Percentiles rank a stretch among this genome's conserved stretches.
Conservation (phyloP, 2,329 filamentous ascomycete genomes). For the Penicillium brasilianum region DNA sequence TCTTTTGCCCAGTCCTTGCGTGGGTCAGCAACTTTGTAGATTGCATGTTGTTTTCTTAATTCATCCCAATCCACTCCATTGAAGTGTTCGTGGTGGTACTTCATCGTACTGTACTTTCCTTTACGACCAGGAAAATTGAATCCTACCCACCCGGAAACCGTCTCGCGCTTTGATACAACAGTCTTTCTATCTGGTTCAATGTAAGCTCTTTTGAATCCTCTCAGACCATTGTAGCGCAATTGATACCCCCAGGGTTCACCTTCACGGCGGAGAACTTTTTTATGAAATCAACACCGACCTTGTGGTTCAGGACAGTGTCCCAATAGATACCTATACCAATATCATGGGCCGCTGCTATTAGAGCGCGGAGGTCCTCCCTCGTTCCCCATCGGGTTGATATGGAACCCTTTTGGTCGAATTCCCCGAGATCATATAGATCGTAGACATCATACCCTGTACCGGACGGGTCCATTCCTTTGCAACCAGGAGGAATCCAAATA, state of each 20-base stretch:
- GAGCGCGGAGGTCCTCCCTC: constrained; percentile 60
- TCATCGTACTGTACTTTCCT: constrained; percentile 63
- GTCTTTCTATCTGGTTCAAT: constrained; percentile 51
- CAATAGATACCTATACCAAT: constrained; percentile 65
- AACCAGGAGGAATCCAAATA: constrained; percentile 73
- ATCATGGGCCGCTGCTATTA: constrained; percentile 58
- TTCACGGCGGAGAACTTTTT: constrained; percentile 68
- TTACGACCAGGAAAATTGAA: constrained; percentile 69
- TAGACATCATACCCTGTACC: constrained; percentile 74
- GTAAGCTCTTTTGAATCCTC: not conserved
- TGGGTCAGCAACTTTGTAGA: constrained; percentile 68
- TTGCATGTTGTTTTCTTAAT: constrained; percentile 59
- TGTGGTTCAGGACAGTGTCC: constrained; percentile 75
- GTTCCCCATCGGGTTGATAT: constrained; percentile 71
- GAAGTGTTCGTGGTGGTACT: constrained; percentile 72
- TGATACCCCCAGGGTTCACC: constrained; percentile 55
- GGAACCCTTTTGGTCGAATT: constrained; percentile 73
- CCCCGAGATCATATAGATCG: constrained; percentile 72
- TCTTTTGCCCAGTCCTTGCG: constrained; percentile 68
- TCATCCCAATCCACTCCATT: constrained; percentile 70
- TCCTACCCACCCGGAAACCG: constrained; percentile 72
- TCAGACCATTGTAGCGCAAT: not conserved
- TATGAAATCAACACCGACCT: constrained; percentile 68
- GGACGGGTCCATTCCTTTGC: constrained; percentile 65
- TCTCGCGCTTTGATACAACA: constrained; percentile 59